Conservation (phyloP, 345 rosid genomes). For the Populus nigra region DNA sequence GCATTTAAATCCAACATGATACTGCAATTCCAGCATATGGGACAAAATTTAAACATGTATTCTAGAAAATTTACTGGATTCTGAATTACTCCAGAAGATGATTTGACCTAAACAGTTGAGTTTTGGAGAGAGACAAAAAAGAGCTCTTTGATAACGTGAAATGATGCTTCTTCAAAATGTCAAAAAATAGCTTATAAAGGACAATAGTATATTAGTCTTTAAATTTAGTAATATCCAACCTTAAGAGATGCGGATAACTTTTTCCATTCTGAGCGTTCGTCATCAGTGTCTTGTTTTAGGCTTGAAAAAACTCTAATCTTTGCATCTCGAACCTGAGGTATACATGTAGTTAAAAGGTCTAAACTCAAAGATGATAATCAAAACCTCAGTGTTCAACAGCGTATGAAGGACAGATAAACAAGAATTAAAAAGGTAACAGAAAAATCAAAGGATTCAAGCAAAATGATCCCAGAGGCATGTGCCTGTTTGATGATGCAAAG, state of each 20-base stretch:
- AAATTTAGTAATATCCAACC: slow-evolving; percentile 32
- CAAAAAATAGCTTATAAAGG: background rate
- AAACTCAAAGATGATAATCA: background rate
- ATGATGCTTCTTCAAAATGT: background rate
- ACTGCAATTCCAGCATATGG: background rate
- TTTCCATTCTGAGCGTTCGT: slow-evolving; percentile 77
- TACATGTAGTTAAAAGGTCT: slow-evolving; percentile 16
- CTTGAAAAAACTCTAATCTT: slow-evolving; percentile 73
- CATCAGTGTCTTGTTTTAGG: slow-evolving; percentile 73
- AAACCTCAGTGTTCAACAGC: background rate
- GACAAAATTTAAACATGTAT: background rate
- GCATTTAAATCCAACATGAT: background rate
- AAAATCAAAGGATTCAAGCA: background rate
- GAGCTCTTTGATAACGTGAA: background rate
- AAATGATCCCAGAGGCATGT: background rate
- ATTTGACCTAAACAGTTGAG: background rate
- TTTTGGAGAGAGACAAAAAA: background rate
- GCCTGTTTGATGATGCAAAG: background rate
- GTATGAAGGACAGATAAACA: background rate
- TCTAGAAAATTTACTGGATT: background rate
- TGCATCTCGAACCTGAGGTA: slow-evolving; percentile 70
- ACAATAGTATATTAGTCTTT: background rate
- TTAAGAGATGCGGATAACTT: slow-evolving; percentile 60
- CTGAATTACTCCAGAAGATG: background rate
- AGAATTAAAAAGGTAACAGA: background rate